Evolutionary conservation across 495 filamentous ascomycete genomes (phyloP).

Genomic region (Chaetomium cochliodes): DNA sequence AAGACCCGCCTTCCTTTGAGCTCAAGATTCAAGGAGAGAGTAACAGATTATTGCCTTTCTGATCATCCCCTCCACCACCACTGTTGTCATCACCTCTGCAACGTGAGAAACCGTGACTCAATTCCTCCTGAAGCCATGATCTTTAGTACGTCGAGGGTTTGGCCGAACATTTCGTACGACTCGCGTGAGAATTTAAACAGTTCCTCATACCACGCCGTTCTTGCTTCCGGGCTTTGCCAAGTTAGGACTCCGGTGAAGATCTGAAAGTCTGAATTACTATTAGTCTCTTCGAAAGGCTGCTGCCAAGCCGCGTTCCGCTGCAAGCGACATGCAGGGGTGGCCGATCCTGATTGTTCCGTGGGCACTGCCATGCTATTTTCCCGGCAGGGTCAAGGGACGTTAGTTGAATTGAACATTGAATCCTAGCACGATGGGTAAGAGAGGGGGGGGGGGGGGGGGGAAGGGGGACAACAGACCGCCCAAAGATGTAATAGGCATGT

Average conservation of each 20-base stretch:
- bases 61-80: too few species aligned
- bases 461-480: background rate
- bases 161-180: background rate
- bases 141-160: background rate
- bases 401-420: background rate
- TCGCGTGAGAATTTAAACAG: background rate
- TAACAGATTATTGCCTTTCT: too few species aligned
- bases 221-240: background rate
- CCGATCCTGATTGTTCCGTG: background rate
- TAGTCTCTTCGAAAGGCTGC: too few species aligned
- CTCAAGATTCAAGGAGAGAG: too few species aligned
- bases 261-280: background rate
- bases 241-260: background rate
- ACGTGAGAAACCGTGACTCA: background rate
- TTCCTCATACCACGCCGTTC: background rate
- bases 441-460: background rate
- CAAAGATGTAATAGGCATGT: background rate
- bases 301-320: too few species aligned
- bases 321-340: background rate
- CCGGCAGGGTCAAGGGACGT: background rate
- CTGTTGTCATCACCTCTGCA: background rate
- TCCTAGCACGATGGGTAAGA: background rate
- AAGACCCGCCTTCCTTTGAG: too few species aligned
- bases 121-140: background rate
- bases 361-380: background rate